Evolutionary conservation across 192 early-diverging fungal species (phyloP).

Genomic region (Gigaspora rosea): DNA sequence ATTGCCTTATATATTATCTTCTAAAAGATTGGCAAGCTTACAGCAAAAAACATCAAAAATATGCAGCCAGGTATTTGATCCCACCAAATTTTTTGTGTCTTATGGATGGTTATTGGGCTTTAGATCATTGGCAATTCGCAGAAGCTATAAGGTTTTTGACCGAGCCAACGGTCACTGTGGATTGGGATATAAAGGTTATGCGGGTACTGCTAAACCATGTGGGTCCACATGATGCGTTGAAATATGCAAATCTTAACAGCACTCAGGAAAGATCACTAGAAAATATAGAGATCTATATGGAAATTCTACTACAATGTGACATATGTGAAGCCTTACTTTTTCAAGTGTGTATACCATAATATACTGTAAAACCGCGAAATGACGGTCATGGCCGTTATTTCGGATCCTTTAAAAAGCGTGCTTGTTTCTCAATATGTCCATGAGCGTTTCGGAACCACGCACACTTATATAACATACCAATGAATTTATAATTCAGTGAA

Average conservation of each 20-base stretch:
- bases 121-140: constrained; percentile 6
- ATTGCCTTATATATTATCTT: constrained; percentile 15
- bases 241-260: neutral
- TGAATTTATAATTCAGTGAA: too few relatives aligned
- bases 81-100: constrained; percentile 6
- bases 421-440: too few relatives aligned
- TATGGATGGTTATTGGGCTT: constrained; percentile 12
- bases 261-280: neutral
- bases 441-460: too few relatives aligned
- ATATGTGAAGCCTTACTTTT: constrained; percentile 1
- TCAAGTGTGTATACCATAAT: constrained; percentile 1
- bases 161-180: neutral
- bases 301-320: neutral
- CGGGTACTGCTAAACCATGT: neutral
- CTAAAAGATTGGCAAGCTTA: neutral
- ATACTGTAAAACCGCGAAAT: neutral
- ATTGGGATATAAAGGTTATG: neutral
- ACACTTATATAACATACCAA: too few relatives aligned
- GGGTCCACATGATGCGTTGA: neutral
- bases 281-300: neutral
- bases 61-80: neutral
- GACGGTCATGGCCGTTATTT: neutral
- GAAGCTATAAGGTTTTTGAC: constrained; percentile 11
- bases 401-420: too few relatives aligned
- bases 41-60: neutral